These are phyloP conservation scores for Trichophyton benhamiae DNA, from an alignment of 2,329 filamentous ascomycete genomes.

Conservation along the genomic window DNA sequence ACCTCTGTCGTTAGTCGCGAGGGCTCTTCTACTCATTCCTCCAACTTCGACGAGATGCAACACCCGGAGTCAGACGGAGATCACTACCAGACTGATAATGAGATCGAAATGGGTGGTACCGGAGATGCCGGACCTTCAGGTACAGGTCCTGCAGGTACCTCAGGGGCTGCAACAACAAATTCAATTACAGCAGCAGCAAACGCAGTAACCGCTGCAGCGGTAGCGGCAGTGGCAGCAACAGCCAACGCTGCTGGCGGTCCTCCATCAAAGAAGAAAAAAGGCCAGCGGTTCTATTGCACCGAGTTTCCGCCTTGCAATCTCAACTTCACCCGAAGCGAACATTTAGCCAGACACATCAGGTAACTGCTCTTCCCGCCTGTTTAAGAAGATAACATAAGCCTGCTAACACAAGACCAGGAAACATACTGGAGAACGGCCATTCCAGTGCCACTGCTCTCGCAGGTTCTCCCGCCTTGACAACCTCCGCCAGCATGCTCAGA, in stretches of 20 bases:
- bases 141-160: slow-evolving; percentile 56
- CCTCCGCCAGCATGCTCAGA: slow-evolving; percentile 89
- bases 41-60: slow-evolving; percentile 22
- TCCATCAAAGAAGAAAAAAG: slow-evolving; percentile 87
- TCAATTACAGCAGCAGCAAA: too few relatives aligned
- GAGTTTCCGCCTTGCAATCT: slow-evolving; percentile 88
- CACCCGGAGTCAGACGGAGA: slow-evolving; percentile 5
- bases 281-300: slow-evolving; percentile 89
- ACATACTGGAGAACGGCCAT: slow-evolving; percentile 93
- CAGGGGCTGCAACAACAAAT: slow-evolving; percentile 21
- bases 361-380: slow-evolving; percentile 29
- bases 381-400: neutral
- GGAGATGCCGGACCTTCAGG: neutral
- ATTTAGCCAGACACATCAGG: slow-evolving; percentile 88
- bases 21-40: slow-evolving; percentile 51
- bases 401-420: slow-evolving; percentile 47
- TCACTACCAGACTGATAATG: slow-evolving; percentile 7
- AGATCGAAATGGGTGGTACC: slow-evolving; percentile 61
- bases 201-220: too few relatives aligned
- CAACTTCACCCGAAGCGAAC: slow-evolving; percentile 92
- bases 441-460: slow-evolving; percentile 88
- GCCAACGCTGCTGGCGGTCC: slow-evolving; percentile 38
- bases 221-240: slow-evolving; percentile 51
- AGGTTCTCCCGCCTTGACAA: slow-evolving; percentile 93
- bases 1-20: slow-evolving; percentile 38